Evolutionary conservation across 2,329 filamentous ascomycete species (phyloP).

Genomic region (Cryphonectria parasitica): DNA sequence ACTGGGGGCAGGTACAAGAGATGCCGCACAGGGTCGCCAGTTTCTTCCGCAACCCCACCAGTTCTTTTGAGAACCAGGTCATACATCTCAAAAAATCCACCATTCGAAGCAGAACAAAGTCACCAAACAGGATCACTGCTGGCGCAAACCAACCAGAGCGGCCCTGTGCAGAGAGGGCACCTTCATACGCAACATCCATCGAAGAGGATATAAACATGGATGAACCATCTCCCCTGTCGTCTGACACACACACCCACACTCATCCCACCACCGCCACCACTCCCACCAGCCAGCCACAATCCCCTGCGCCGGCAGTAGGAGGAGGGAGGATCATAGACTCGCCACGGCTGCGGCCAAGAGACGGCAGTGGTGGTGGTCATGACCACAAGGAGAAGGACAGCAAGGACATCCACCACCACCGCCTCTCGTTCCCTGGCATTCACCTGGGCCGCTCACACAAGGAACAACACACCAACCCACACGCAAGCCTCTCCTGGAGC

Average conservation of each 20-base stretch:
- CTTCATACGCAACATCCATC: slow-evolving; percentile 43
- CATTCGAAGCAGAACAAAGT: slow-evolving; percentile 39
- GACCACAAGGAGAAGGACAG: slow-evolving; percentile 24
- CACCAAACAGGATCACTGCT: slow-evolving; percentile 35
- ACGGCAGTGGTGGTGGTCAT: slow-evolving; percentile 15
- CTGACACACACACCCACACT: slow-evolving; percentile 29
- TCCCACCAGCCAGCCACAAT: slow-evolving; percentile 29
- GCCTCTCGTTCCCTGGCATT: slow-evolving; percentile 45
- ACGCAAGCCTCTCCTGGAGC: slow-evolving; percentile 54
- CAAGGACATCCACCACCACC: slow-evolving; percentile 43
- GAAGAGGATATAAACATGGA: slow-evolving; percentile 39
- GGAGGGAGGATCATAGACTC: slow-evolving; percentile 30
- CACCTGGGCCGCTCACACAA: slow-evolving; percentile 48
- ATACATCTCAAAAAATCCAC: slow-evolving; percentile 51
- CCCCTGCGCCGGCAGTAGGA: slow-evolving; percentile 14
- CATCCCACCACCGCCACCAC: neutral
- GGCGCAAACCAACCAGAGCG: slow-evolving; percentile 25
- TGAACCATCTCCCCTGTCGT: slow-evolving; percentile 26
- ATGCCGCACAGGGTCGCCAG: slow-evolving; percentile 64
- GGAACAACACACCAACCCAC: slow-evolving; percentile 44
- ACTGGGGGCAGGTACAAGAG: slow-evolving; percentile 17
- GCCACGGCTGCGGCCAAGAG: slow-evolving; percentile 24
- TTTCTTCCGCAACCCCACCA: slow-evolving; percentile 60
- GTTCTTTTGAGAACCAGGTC: slow-evolving; percentile 50
- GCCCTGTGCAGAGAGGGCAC: slow-evolving; percentile 39